These are phyloP conservation scores for Viola pubescens DNA, from an alignment of 441 rosid genomes.

Conservation along the genomic window DNA sequence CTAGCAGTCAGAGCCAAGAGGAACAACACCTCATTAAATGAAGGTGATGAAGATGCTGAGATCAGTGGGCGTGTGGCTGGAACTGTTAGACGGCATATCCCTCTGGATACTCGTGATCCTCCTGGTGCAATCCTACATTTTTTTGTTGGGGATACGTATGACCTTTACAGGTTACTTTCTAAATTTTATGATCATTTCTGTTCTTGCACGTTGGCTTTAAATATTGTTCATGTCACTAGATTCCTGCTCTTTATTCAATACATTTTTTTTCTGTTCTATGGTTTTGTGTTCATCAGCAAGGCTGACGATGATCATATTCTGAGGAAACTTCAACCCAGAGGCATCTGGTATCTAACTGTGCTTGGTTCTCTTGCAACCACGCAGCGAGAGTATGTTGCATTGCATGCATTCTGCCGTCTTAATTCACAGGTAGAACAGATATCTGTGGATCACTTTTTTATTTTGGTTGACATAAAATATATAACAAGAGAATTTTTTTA, in stretches of 20 bases:
- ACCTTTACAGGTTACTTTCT: conserved; percentile 45
- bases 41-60: conserved; percentile 66
- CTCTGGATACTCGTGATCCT: conserved; percentile 93
- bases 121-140: conserved; percentile 95
- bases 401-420: conserved; percentile 96
- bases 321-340: conserved; percentile 74
- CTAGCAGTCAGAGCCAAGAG: conserved; percentile 52
- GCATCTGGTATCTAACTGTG: conserved; percentile 81
- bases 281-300: conserved; percentile 38
- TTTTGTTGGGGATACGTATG: conserved; percentile 80
- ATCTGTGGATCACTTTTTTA: not conserved
- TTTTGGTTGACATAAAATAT: conserved; percentile 15
- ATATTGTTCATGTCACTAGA: conserved; percentile 1
- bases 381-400: conserved; percentile 93
- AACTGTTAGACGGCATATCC: conserved; percentile 82
- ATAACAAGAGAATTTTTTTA: not conserved
- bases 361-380: conserved; percentile 99
- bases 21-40: conserved; percentile 31
- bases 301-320: conserved; percentile 77
- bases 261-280: not conserved
- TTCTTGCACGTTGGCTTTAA: conserved; percentile 3
- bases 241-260: conserved; percentile 9
- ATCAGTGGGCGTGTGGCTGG: conserved; percentile 80
- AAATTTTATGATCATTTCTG: conserved; percentile 4
- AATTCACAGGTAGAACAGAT: conserved; percentile 59